Base-by-base conservation (phyloP, 1,284 basidiomycete species). In the Naganishia cerealis region DNA sequence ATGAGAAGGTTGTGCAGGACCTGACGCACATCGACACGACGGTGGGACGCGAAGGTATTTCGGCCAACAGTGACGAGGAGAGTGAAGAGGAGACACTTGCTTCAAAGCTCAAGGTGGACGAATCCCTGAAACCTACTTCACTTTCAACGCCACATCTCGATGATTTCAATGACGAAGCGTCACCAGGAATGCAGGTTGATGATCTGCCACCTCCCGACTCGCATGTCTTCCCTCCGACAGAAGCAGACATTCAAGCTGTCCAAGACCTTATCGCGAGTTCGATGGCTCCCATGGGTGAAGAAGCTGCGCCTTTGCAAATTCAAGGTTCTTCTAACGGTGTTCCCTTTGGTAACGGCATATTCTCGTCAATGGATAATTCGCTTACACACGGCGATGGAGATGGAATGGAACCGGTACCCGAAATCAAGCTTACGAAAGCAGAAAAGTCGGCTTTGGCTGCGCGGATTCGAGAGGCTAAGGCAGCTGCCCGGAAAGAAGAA, bases 1-100 rank as follows among this genome's bases (percentile, higher is more conserved):
- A 71, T 21, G 71, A 67, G 39, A 71, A 70, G 24, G 74, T 72
- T 8, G 74, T 71, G 15, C 21, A 12, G 18, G 46, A 21, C 48
- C 3, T 56, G 26, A 58, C 33, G 5, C 50, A 62, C 42, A 29
- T 46, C 13, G 36, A 48, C n/a, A 40, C 24, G 21, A 29, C 29
- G 1, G 48, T 16, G 26, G 21, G 29, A 24, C 61, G 50, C 48
- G 59, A 68, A 40, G 63, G 48, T 29, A 52, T 63, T 36, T 57
- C 63, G 36, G 55, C 55, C 6, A 55, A 59, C 21, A 68, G 67
- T 39, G 67, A 68, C 38, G 53, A 57, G 7, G 58, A 66, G 42
- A 54, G 57, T 46, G 66, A 70, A 52, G 67, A 68, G 48, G 58
- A 62, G 36, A 52, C 67, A 10, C 57, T 62, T 4, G 53, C 58